Evolutionary conservation across 1,139 yeast species (phyloP), one percentile per base, ranked within the genome.

Genomic region (Protomyces arabidopsidicola): DNA sequence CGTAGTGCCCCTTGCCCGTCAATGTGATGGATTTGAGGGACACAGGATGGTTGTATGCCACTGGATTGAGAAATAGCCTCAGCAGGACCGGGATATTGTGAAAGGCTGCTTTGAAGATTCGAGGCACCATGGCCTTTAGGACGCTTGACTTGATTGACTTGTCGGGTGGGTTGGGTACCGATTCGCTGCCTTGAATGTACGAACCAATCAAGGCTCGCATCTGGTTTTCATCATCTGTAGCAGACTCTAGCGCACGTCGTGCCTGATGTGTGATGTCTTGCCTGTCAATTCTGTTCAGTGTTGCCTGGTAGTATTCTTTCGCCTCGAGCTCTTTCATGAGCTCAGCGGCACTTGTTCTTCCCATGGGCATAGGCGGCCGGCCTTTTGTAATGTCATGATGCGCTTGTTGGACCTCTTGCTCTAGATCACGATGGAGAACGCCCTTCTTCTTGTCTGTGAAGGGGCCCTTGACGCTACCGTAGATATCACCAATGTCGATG

Each of bases 1-100:
- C 18, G 14, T 58, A 58, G 35, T 52, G 39, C 18, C 62, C 62
- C 8, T 27, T 27, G 12, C 62, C 62, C 0, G 62, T 58, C 20
- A 51, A 31, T 18, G 53, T 50, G 35, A 58, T 34, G 24, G 48
- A 22, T 14, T 39, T 38, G 45, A 58, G 52, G 31, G 38, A 31
- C 16, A 58, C 62, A 8, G 62, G 62, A 51, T 58, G 62, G 24
- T 58, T 58, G 24, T 58, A 52, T 10, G 62, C 53, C 14, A 58
- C 45, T 2, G 56, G 62, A 39, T 58, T 58, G 22, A 58, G 42
- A 34, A 58, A 58, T 27, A 51, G 45, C 18, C 62, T 50, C 20
- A 58, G 31, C 20, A 58, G 56, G 18, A 58, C 45, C n/a, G 62
- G 62, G 18, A 51, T 31, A 9, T 38, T 52, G 20, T 58, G 39